Evolutionary conservation across 106 monocot genomes (phyloP).

Genomic region (Dendrobium huoshanense): DNA sequence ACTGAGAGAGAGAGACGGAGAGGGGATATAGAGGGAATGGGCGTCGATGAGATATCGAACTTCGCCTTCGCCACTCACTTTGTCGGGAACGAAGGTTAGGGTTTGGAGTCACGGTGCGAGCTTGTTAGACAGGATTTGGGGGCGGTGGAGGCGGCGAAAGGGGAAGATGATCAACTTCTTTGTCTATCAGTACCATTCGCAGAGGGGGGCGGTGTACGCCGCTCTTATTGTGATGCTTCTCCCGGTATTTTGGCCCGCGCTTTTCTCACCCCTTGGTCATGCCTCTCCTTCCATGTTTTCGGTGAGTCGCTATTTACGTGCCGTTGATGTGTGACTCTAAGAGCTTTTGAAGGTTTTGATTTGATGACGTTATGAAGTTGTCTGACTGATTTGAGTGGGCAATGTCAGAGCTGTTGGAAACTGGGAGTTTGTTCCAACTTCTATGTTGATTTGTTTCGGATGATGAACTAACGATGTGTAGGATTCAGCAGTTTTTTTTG

Average conservation of each 20-base stretch:
- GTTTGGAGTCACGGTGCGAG: not conserved
- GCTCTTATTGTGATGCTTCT: conserved; percentile 36
- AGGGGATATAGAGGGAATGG: conserved; percentile 3
- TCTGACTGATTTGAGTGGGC: no score
- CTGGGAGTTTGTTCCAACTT: no score
- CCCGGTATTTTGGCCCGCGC: conserved; percentile 33
- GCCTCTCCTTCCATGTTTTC: conserved; percentile 57
- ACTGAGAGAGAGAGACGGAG: not conserved
- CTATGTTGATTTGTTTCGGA: no score
- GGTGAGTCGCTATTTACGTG: conserved; percentile 16
- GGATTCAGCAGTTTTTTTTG: not conserved
- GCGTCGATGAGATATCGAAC: not conserved
- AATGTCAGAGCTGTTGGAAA: no score
- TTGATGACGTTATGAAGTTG: no score
- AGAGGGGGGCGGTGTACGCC: conserved; percentile 12
- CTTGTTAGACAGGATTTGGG: not conserved
- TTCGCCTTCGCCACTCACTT: not conserved
- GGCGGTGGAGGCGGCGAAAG: not conserved
- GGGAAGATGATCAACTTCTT: conserved; percentile 3
- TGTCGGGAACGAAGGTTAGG: conserved; percentile 3
- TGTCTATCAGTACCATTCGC: conserved; percentile 10
- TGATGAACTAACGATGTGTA: not conserved
- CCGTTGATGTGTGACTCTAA: not conserved
- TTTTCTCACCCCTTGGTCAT: conserved; percentile 53
- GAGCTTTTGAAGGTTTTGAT: no score